Evolutionary conservation across 345 rosid genomes (phyloP), one percentile per base, ranked within the genome.

Genomic region (Melaleuca quinquenervia): DNA sequence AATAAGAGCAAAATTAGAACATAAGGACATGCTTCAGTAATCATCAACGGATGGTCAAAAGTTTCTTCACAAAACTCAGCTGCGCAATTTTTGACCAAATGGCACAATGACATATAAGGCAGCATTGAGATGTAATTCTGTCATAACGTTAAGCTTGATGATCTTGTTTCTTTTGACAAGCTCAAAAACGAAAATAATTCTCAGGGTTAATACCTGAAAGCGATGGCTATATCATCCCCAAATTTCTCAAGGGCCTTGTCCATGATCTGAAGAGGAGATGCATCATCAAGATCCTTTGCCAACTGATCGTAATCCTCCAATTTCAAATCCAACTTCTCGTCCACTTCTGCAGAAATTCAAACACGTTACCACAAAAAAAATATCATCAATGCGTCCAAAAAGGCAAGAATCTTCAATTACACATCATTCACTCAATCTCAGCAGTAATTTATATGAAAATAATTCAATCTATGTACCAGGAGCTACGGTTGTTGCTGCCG

Each of bases 221-320:
- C 99, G 64, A 97, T 95, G 7, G 98, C 99, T 52, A 97, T 97
- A 44, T 96, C 95, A 58, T 90, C 83, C 48, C 99, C 98, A 54
- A 97, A 97, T 88, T 87, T 92, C 90, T 93, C 95, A 6, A 97
- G 92, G 26, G 98, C 99, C 87, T 90, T 96, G n/a, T 97, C 98
- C 94, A 96, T 93, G 84, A 96, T 92, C 84, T 93, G 97, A 84
- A 96, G 95, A 45, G 99, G 98, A 84, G 99, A 97, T 86, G 98
- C 97, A 56, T 89, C 88, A 45, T 84, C 89, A 41, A 96, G 96
- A 6, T 89, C 90, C 50, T 92, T 93, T 0, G 96, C 95, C 86
- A 97, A 87, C 78, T 85, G 90, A 85, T 92, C 94, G 52, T 83
- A 95, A 83, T 97, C 94, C 62, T 91, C 98, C 51, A 86, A 92